These are phyloP conservation scores for Melampsora abietis-canadensis DNA, from an alignment of 1,284 basidiomycete species.

Conservation along the genomic window DNA sequence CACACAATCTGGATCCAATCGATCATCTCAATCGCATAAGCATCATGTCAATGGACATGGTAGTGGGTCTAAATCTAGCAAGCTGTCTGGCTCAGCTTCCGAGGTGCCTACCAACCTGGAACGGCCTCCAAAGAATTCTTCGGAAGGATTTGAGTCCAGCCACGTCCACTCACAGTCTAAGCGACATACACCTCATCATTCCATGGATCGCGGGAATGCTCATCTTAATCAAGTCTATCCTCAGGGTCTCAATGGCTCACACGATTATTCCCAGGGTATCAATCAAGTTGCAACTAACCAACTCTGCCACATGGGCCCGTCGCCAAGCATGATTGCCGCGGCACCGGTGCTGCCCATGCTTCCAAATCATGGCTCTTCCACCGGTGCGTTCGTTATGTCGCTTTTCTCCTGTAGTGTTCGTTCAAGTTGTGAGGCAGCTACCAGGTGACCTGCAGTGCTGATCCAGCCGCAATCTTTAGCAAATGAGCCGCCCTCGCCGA, in stretches of 20 bases:
- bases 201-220: neutral
- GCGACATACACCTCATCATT: neutral
- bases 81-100: neutral
- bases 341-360: neutral
- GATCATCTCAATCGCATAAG: slow-evolving; percentile 5
- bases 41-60: neutral
- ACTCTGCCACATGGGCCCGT: neutral
- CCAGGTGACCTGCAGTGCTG: neutral
- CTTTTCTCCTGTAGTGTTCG: neutral
- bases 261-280: too few relatives aligned
- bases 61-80: neutral
- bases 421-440: too few relatives aligned
- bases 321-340: neutral
- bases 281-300: neutral
- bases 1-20: slow-evolving; percentile 3
- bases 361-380: neutral
- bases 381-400: neutral
- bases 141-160: neutral
- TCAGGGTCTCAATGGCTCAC: neutral
- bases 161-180: neutral
- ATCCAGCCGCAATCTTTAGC: too few relatives aligned
- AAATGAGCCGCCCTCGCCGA: neutral
- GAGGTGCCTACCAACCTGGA: neutral
- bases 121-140: neutral
- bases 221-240: neutral